Percentiles rank a stretch among this genome's conserved stretches.
These are phyloP conservation scores for Artemisia annua DNA, from an alignment of 129 eudicot genomes.

Conservation along the genomic window DNA sequence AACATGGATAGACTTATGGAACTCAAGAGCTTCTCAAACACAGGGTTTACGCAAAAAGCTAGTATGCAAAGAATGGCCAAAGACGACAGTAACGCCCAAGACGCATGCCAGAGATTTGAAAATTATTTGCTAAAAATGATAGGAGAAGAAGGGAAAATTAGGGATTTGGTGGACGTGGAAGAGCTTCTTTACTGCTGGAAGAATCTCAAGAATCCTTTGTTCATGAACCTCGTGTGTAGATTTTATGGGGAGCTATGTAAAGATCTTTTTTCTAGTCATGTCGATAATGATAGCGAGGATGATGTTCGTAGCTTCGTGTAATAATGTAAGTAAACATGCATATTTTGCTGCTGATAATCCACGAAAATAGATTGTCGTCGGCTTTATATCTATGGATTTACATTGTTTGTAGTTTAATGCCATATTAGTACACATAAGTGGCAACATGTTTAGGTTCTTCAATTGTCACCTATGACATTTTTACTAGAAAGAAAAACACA, in stretches of 20 bases:
- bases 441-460: too few species aligned
- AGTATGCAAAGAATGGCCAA: slow-evolving; percentile 20
- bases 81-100: not conserved
- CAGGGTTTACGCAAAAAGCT: slow-evolving; percentile 25
- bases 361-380: too few species aligned
- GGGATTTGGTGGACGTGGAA: slow-evolving; percentile 76
- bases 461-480: too few species aligned
- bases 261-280: slow-evolving; percentile 60
- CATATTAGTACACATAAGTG: too few species aligned
- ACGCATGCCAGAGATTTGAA: slow-evolving; percentile 28
- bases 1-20: slow-evolving; percentile 63
- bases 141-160: slow-evolving; percentile 69
- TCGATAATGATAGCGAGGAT: slow-evolving; percentile 17
- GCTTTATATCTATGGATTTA: slow-evolving; percentile 40
- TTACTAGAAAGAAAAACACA: too few species aligned
- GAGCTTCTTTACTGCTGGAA: slow-evolving; percentile 87
- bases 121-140: slow-evolving; percentile 73
- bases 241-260: slow-evolving; percentile 84
- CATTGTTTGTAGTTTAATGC: too few species aligned
- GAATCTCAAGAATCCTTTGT: slow-evolving; percentile 70
- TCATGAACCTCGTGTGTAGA: slow-evolving; percentile 63
- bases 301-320: slow-evolving; percentile 20
- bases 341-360: not conserved
- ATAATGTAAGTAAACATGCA: not conserved
- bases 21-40: slow-evolving; percentile 62